A percentile compares a stretch with the other conserved stretches of the same genome.
phyloP scores from a whole-genome alignment of 2,329 filamentous ascomycete genomes.

The Rutstroemia sp. region DNA sequence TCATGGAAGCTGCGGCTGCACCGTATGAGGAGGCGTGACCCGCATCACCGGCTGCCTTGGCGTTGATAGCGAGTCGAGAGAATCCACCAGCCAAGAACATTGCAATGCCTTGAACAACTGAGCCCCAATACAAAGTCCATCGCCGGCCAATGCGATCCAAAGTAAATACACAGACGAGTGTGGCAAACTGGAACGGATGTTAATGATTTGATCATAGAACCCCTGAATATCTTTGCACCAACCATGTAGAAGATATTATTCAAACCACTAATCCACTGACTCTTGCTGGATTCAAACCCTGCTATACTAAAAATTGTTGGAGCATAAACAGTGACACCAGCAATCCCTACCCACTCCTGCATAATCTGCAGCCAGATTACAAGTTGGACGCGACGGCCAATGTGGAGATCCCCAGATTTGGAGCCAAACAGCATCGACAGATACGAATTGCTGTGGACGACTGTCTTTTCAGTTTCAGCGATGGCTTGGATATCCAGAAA shows the following conservation, averaged over 20 bases:
- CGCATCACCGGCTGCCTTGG: neutral
- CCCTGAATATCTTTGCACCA: neutral
- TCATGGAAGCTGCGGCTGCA: neutral
- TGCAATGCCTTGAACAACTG: neutral
- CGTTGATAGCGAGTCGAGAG: neutral
- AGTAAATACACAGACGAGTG: neutral
- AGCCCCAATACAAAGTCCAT: neutral
- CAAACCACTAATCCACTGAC: neutral
- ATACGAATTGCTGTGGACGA: neutral
- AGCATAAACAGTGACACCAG: neutral
- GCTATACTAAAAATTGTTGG: neutral
- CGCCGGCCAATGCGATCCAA: neutral
- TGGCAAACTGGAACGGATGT: neutral
- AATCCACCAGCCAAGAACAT: neutral
- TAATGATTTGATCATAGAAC: too few relatives aligned
- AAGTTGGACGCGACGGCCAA: neutral
- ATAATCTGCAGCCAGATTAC: neutral
- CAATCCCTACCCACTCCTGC: neutral
- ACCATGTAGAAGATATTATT: neutral
- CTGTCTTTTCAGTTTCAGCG: neutral
- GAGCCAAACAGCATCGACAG: neutral
- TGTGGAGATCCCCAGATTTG: neutral
- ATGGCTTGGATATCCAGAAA: neutral
- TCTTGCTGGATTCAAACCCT: neutral
- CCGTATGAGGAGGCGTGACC: neutral